phyloP scores from a whole-genome alignment of 805 yeast species.

The Candida michaelii region DNA sequence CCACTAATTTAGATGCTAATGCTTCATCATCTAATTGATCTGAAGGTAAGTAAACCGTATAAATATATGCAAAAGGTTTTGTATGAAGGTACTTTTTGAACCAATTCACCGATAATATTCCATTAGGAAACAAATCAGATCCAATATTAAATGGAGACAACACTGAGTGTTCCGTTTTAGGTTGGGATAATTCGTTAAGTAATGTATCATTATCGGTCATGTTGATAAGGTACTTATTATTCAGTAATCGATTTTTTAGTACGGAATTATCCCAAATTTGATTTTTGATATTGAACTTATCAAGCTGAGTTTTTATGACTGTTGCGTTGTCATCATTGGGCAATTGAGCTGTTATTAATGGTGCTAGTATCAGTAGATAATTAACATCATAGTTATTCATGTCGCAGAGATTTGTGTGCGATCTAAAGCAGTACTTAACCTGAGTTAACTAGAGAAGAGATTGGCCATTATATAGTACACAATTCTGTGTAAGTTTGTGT shows the following conservation, averaged over 20 bases:
- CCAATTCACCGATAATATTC: constrained; percentile 34
- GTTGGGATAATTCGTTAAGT: not conserved
- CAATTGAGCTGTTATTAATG: constrained; percentile 23
- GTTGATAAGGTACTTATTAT: constrained; percentile 28
- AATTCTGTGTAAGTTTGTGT: too few relatives aligned
- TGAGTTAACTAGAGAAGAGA: too few relatives aligned
- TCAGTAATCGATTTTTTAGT: constrained; percentile 35
- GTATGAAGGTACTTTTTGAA: constrained; percentile 30
- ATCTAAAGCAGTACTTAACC: too few relatives aligned
- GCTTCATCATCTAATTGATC: constrained; percentile 16
- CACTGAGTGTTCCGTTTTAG: constrained; percentile 23
- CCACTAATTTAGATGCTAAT: constrained; percentile 18
- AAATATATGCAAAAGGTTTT: constrained; percentile 34
- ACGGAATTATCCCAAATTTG: constrained; percentile 39
- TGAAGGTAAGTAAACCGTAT: constrained; percentile 18
- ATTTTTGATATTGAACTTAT: not conserved
- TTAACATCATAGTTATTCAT: constrained; percentile 35
- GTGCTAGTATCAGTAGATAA: constrained; percentile 36
- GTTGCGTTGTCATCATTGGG: constrained; percentile 4
- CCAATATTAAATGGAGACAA: constrained; percentile 37
- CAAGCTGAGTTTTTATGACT: constrained; percentile 15
- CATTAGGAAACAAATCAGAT: constrained; percentile 30
- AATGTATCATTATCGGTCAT: not conserved
- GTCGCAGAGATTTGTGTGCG: not conserved
- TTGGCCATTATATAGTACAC: too few relatives aligned